phyloP scores from a whole-genome alignment of 139 green algal genomes.

The Chlorella sorokiniana region DNA sequence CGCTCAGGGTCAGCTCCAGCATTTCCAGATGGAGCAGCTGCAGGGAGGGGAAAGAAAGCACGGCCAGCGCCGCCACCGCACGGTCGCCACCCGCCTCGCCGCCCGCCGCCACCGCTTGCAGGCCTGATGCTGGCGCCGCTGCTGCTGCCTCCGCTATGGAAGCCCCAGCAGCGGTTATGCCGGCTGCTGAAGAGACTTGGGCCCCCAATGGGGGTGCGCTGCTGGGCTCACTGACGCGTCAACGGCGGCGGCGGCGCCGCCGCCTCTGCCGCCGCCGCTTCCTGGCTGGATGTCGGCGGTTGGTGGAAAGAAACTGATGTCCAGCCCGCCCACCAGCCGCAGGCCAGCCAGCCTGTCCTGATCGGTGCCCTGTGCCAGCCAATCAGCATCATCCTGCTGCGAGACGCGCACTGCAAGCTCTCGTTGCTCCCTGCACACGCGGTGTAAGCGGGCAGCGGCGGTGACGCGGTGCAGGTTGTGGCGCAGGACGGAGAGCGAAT shows the following conservation, averaged over 20 bases:
- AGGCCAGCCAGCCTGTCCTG: neutral
- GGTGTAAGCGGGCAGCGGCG: neutral
- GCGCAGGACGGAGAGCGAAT: no score
- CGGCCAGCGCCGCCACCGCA: constrained; percentile 44
- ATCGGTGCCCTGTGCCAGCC: neutral
- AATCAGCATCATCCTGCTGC: neutral
- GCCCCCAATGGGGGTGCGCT: neutral
- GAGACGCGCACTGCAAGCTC: neutral
- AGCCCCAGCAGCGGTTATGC: neutral
- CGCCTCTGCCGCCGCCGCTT: neutral
- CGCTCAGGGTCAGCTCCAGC: constrained; percentile 38
- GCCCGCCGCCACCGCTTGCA: neutral
- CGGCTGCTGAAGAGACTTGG: neutral
- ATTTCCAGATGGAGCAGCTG: constrained; percentile 57
- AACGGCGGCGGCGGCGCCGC: neutral
- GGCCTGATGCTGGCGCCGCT: neutral
- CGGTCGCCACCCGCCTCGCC: neutral
- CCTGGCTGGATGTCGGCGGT: neutral
- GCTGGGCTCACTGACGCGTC: neutral
- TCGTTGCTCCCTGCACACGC: neutral
- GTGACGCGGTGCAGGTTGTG: no score
- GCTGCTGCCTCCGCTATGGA: neutral
- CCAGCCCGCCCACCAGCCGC: constrained; percentile 8
- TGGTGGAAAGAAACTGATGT: constrained; percentile 21
- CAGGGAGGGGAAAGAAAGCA: constrained; percentile 50